Evolutionary conservation across 1,139 yeast genomes (phyloP).

Genomic region (Saccharomycopsis hybrid): DNA sequence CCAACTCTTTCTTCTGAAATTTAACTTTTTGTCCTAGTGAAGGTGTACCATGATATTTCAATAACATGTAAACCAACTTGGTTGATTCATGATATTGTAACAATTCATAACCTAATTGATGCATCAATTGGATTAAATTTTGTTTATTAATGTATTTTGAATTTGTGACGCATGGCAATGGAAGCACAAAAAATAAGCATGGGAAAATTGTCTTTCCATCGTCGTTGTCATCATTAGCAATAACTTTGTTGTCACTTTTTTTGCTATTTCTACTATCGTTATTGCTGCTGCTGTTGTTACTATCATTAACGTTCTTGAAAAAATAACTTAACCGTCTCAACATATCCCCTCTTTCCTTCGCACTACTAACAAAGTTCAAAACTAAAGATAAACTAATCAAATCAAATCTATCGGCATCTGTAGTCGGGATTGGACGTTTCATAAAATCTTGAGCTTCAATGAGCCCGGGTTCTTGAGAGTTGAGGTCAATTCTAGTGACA

Average conservation of each 20-base stretch:
- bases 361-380: conserved; percentile 77
- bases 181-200: conserved; percentile 70
- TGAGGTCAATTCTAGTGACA: conserved; percentile 66
- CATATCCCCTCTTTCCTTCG: conserved; percentile 72
- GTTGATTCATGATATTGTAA: conserved; percentile 50
- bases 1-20: conserved; percentile 13
- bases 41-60: conserved; percentile 4
- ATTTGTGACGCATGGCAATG: conserved; percentile 77
- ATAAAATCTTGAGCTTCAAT: conserved; percentile 79
- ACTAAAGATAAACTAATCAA: conserved; percentile 80
- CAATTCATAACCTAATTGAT: conserved; percentile 49
- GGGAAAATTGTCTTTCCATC: conserved; percentile 23
- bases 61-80: conserved; percentile 77
- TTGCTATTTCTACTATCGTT: not conserved
- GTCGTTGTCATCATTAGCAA: not conserved
- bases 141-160: conserved; percentile 66
- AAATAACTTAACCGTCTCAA: conserved; percentile 53
- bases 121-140: conserved; percentile 42
- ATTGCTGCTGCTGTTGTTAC: conserved; percentile 13
- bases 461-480: conserved; percentile 63
- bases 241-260: conserved; percentile 21
- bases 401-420: conserved; percentile 44
- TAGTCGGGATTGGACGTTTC: conserved; percentile 58
- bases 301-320: conserved; percentile 29
- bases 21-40: not conserved